Base-by-base conservation (phyloP, 495 filamentous ascomycete genomes). In the Ramalina intermedia region DNA sequence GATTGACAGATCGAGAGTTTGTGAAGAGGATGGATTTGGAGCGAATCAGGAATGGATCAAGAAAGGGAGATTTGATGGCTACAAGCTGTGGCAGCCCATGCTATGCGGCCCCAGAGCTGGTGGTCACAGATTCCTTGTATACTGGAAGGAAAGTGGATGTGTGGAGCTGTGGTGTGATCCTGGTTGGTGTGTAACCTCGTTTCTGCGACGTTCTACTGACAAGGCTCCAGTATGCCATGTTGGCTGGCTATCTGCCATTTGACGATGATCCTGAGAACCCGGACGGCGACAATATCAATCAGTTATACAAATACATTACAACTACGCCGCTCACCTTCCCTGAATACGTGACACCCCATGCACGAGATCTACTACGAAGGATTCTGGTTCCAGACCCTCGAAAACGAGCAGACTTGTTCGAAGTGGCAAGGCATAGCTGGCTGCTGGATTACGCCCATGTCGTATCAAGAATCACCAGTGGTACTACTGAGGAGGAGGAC, bases 291-390 rank as follows among this genome's bases (percentile, higher is more conserved):
- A 99, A 99, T 60, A 99, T 99, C 70, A 99, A 96, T 63, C 72
- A 96, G 5, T 73, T 99, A 45, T 99, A 99, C 72, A 96, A 95
- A 68, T 99, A 99, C 68, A 99, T 99, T 55, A 88, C 95, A 48
- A 94, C 88, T 37, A 96, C 91, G 5, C 87, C 90, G 42, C 78
- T 99, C 37, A 96, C 91, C 4, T 98, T 98, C 63, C 91, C 91
- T 37, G 91, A 98, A 81, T 96, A 98, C 64, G 91, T 99, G 39
- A 94, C 91, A 12, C 91, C 93, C 6, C 93, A 99, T 65, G 90
- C 91, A 17, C 78, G 91, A 48, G 91, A 99, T 65, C 73, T 99
- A 1, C 68, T 99, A 26, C 77, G 89, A 50, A 78, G 93, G 38
- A 96, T 99, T 35, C 71, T 99, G 27, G 91, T 99, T n/a, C 89